These are phyloP conservation scores for Daedaleopsis nitida DNA, from an alignment of 768 basidiomycete species.

Conservation along the genomic window DNA sequence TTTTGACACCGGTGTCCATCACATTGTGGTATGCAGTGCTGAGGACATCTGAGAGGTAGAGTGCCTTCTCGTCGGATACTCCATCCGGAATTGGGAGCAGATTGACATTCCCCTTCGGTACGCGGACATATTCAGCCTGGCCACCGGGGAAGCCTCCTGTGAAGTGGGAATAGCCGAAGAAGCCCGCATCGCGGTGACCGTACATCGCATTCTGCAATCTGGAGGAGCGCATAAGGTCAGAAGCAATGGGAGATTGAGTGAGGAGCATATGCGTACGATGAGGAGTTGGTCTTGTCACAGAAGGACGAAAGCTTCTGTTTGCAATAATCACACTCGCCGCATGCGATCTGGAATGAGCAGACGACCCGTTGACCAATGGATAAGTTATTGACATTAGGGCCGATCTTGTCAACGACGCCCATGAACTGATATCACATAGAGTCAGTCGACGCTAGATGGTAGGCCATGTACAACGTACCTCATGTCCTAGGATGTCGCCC, in stretches of 20 bases:
- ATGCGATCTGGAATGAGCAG: conserved; percentile 78
- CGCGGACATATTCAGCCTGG: conserved; percentile 74
- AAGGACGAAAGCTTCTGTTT: conserved; percentile 71
- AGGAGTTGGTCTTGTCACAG: conserved; percentile 74
- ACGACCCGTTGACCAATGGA: conserved; percentile 71
- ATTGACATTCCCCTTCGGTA: conserved; percentile 74
- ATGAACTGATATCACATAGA: conserved; percentile 46
- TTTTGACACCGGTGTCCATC: conserved; percentile 69
- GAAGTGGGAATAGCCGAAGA: conserved; percentile 74
- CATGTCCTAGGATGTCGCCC: conserved; percentile 78
- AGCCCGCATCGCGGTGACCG: conserved; percentile 68
- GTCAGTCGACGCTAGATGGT: background rate
- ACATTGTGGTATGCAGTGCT: conserved; percentile 77
- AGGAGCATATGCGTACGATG: conserved; percentile 41
- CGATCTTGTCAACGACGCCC: conserved; percentile 68
- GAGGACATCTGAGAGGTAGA: conserved; percentile 63
- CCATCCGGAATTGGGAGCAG: conserved; percentile 67
- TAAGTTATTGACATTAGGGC: conserved; percentile 62
- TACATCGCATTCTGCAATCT: conserved; percentile 61
- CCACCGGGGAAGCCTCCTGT: conserved; percentile 75
- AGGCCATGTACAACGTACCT: conserved; percentile 35
- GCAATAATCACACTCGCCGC: conserved; percentile 74
- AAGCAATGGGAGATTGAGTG: background rate
- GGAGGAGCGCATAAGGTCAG: background rate
- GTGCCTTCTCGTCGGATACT: conserved; percentile 61